Percentiles rank a stretch among this genome's conserved stretches.
Evolutionary conservation across 129 eudicot species (phyloP).

Genomic region (Pulicaria dysenterica): DNA sequence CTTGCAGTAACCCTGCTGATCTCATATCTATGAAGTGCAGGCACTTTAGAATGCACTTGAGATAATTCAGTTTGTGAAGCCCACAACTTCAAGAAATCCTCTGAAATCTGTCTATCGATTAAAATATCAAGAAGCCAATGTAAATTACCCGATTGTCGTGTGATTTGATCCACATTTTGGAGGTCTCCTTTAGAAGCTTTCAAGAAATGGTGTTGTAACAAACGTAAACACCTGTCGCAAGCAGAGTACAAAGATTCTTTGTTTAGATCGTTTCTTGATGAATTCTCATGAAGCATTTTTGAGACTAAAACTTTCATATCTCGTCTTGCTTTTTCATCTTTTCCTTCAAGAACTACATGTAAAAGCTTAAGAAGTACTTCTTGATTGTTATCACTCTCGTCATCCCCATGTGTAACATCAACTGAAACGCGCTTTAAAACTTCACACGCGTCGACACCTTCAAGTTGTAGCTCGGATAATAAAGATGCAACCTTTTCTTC

Average conservation of each 20-base stretch:
- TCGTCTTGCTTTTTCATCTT: conserved; percentile 90
- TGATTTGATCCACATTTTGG: conserved; percentile 61
- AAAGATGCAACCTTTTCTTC: conserved; percentile 89
- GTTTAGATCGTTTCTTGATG: conserved; percentile 64
- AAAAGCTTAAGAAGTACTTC: conserved; percentile 75
- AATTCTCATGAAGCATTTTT: conserved; percentile 82
- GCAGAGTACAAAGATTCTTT: conserved; percentile 81
- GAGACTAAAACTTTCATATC: conserved; percentile 83
- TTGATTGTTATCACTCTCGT: conserved; percentile 54
- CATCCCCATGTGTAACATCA: conserved; percentile 43
- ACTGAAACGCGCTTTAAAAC: conserved; percentile 78
- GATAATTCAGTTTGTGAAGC: conserved; percentile 69
- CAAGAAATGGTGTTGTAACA: conserved; percentile 57
- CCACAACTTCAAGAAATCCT: conserved; percentile 80
- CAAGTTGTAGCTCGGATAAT: conserved; percentile 76
- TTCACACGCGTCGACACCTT: conserved; percentile 71
- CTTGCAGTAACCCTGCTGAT: conserved; percentile 85
- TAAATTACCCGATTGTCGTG: conserved; percentile 85
- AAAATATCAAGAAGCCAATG: conserved; percentile 89
- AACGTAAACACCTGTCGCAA: conserved; percentile 66
- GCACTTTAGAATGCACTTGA: conserved; percentile 75
- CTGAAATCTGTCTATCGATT: conserved; percentile 86
- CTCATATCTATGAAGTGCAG: conserved; percentile 73
- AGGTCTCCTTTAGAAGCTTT: conserved; percentile 58
- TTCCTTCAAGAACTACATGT: conserved; percentile 85